phyloP scores from a whole-genome alignment of 164 flowering plant species.

The Vitis rupestris region DNA sequence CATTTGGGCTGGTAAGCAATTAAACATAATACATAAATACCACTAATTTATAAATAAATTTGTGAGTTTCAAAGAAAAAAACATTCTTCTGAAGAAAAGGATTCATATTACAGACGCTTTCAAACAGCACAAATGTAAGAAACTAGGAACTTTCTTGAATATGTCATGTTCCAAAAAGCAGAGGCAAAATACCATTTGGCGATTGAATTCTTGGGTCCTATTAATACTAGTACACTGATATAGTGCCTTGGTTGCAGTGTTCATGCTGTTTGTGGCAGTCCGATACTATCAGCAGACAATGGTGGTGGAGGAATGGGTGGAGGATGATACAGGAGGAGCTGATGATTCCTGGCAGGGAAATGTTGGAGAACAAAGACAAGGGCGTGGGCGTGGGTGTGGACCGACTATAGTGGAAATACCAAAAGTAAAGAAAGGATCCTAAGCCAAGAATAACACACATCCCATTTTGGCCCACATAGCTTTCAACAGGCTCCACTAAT shows the following conservation, averaged over 20 bases:
- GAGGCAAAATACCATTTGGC: too few relatives aligned
- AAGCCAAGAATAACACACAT: not conserved
- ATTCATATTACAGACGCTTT: too few relatives aligned
- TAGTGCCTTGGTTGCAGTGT: slow-evolving; percentile 39
- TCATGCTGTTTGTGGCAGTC: slow-evolving; percentile 65
- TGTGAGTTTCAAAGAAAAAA: too few relatives aligned
- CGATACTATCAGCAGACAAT: slow-evolving; percentile 58
- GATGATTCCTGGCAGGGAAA: slow-evolving; percentile 13
- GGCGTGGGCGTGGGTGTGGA: slow-evolving; percentile 2
- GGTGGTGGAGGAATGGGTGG: slow-evolving; percentile 31
- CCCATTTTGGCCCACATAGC: too few relatives aligned
- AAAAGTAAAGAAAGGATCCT: slow-evolving; percentile 32
- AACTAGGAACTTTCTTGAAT: too few relatives aligned
- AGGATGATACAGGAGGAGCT: slow-evolving; percentile 13
- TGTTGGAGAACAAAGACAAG: slow-evolving; percentile 16
- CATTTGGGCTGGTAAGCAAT: slow-evolving; percentile 71
- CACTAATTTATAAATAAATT: too few relatives aligned
- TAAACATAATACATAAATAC: not conserved
- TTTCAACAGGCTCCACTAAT: too few relatives aligned
- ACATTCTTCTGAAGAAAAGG: too few relatives aligned
- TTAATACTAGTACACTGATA: not conserved
- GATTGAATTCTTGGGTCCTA: not conserved
- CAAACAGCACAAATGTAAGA: too few relatives aligned
- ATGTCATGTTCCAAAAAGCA: too few relatives aligned
- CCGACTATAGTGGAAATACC: slow-evolving; percentile 12